A percentile compares a stretch with the other conserved stretches of the same genome.
Conservation (phyloP, 768 basidiomycete genomes). For the Naganishia vaughanmartiniae region DNA sequence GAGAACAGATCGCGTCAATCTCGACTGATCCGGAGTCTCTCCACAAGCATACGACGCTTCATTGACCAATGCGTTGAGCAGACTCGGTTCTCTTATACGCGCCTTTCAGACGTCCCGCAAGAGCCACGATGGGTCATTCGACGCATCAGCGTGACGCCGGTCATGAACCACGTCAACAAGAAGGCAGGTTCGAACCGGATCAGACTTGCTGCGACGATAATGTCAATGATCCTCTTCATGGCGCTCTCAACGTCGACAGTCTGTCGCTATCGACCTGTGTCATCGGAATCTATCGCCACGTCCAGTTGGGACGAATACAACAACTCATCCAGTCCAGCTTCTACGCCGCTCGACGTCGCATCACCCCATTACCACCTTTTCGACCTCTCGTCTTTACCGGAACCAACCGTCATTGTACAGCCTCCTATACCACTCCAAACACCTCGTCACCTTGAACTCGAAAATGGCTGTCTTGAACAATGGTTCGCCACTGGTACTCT, state of each 20-base stretch:
- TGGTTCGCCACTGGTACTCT: conserved; percentile 5
- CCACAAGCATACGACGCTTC: neutral
- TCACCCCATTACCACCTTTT: conserved; percentile 4
- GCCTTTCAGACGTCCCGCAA: neutral
- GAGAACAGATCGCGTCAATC: neutral
- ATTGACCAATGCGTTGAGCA: neutral
- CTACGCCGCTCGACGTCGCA: neutral
- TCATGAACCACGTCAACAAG: neutral
- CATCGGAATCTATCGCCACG: neutral
- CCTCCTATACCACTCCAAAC: neutral
- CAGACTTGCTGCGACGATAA: neutral
- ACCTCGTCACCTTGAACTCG: neutral
- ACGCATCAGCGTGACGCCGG: neutral
- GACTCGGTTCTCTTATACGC: neutral
- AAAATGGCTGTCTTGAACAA: neutral
- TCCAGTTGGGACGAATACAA: neutral
- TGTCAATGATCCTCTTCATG: too few relatives aligned
- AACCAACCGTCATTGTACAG: neutral
- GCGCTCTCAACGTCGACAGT: too few relatives aligned
- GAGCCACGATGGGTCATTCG: neutral
- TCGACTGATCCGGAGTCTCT: neutral
- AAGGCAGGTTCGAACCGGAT: neutral
- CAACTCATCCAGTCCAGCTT: neutral
- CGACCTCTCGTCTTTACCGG: neutral
- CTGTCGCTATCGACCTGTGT: neutral